A percentile compares a stretch with the other conserved stretches of the same genome.
These are phyloP conservation scores for Diaporthe humulicola DNA, from an alignment of 2,329 filamentous ascomycete species.

Conservation along the genomic window DNA sequence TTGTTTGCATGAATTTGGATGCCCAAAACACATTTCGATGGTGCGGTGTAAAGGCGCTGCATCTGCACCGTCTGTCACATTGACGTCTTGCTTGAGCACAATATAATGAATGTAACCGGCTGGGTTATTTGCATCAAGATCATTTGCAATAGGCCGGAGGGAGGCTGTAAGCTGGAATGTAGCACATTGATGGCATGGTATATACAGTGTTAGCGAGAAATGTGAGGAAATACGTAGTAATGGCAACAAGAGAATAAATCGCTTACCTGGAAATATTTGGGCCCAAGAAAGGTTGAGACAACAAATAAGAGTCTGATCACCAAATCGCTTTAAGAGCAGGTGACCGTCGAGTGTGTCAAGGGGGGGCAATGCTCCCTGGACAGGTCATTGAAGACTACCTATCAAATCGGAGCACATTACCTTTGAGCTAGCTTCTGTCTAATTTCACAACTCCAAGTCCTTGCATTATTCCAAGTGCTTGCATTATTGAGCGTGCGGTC, in stretches of 20 bases:
- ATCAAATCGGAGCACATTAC: too few species aligned
- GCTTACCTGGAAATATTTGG: neutral
- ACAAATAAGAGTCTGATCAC: too few species aligned
- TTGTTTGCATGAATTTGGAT: neutral
- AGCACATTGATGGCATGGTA: neutral
- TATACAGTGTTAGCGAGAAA: neutral
- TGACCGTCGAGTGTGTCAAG: too few species aligned
- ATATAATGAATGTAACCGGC: neutral
- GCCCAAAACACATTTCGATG: neutral
- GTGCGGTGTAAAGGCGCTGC: neutral
- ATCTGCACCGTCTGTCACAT: neutral
- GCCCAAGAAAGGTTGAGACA: too few species aligned
- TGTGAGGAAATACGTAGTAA: neutral
- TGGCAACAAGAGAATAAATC: neutral
- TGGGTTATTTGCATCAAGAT: neutral
- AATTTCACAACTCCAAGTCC: neutral
- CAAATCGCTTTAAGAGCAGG: too few species aligned
- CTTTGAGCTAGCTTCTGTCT: too few species aligned
- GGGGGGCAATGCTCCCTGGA: too few species aligned
- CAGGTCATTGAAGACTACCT: too few species aligned
- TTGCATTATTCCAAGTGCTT: neutral
- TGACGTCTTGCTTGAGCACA: neutral
- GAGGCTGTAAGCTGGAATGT: neutral
- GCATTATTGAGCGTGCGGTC: neutral
- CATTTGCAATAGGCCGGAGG: neutral